Percentiles rank a stretch among this genome's conserved stretches.
Evolutionary conservation across 495 filamentous ascomycete species (phyloP).

Genomic region (Aspergillus carlsbadensis): DNA sequence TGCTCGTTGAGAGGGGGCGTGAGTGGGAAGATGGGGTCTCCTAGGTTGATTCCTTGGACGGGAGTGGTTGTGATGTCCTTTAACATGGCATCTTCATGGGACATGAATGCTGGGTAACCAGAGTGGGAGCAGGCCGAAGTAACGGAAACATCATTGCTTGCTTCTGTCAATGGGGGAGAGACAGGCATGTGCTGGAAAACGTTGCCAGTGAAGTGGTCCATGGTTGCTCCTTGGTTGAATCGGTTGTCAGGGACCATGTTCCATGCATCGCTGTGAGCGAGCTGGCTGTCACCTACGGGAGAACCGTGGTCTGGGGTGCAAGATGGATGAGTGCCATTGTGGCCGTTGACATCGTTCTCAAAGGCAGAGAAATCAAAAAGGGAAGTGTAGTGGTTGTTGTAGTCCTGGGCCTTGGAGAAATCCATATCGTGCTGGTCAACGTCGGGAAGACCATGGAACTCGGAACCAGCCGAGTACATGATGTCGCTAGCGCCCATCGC

Average conservation of each 20-base stretch:
- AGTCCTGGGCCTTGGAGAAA: constrained; percentile 33
- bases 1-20: constrained; percentile 43
- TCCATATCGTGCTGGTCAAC: constrained; percentile 45
- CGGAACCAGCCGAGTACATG: constrained; percentile 44
- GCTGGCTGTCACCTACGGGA: constrained; percentile 43
- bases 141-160: constrained; percentile 46
- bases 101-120: constrained; percentile 41
- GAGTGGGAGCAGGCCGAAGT: constrained; percentile 45
- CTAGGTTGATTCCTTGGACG: constrained; percentile 41
- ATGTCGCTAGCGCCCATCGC: constrained; percentile 45
- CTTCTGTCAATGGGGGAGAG: constrained; percentile 47
- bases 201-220: constrained; percentile 39
- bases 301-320: constrained; percentile 44
- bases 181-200: constrained; percentile 43
- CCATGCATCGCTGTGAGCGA: constrained; percentile 38
- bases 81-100: constrained; percentile 40
- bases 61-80: constrained; percentile 38
- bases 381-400: constrained; percentile 34
- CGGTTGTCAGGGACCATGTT: constrained; percentile 38
- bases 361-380: constrained; percentile 44
- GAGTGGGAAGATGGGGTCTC: constrained; percentile 44
- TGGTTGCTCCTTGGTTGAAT: constrained; percentile 39
- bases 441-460: constrained; percentile 42
- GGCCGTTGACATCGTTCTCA: constrained; percentile 44
- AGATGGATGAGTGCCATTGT: constrained; percentile 29